phyloP scores from a whole-genome alignment of 2,329 filamentous ascomycete genomes.

The Graphilbum ipis-grandicollis region DNA sequence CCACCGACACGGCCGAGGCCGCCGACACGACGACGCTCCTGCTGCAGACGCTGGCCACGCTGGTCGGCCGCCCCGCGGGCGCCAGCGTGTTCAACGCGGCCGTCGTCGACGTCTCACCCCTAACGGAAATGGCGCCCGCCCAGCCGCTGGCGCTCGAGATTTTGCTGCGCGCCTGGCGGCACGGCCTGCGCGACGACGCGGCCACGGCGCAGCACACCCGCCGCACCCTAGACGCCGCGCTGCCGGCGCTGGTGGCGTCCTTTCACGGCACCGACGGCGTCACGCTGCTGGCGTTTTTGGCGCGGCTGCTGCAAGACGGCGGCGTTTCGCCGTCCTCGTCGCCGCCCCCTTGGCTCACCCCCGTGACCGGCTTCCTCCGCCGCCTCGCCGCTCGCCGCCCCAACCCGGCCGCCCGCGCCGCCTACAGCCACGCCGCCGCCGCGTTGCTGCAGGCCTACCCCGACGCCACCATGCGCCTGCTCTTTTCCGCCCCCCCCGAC shows the following conservation, averaged over 20 bases:
- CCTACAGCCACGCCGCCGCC: slow-evolving; percentile 41
- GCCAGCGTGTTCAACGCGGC: slow-evolving; percentile 25
- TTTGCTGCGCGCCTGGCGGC: slow-evolving; percentile 37
- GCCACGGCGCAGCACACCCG: neutral
- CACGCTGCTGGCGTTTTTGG: slow-evolving; percentile 40
- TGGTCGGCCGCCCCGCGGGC: slow-evolving; percentile 34
- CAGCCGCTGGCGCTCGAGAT: slow-evolving; percentile 37
- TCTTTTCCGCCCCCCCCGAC: slow-evolving; percentile 29
- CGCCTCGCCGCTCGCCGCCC: slow-evolving; percentile 37
- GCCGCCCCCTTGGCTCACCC: slow-evolving; percentile 29
- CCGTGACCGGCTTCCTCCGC: slow-evolving; percentile 29
- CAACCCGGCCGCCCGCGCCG: slow-evolving; percentile 33
- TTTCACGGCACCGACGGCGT: slow-evolving; percentile 44
- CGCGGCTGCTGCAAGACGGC: slow-evolving; percentile 30
- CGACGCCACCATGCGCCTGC: slow-evolving; percentile 21
- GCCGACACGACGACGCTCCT: slow-evolving; percentile 28
- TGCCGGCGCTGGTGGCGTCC: slow-evolving; percentile 30
- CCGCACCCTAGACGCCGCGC: slow-evolving; percentile 25
- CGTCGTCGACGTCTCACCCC: slow-evolving; percentile 29
- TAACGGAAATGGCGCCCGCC: slow-evolving; percentile 38
- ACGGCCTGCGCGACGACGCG: slow-evolving; percentile 11
- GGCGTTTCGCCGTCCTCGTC: neutral
- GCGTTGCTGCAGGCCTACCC: slow-evolving; percentile 40
- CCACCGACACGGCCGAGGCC: neutral
- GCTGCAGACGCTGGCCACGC: slow-evolving; percentile 37